Evolutionary conservation across 768 basidiomycete species (phyloP).

Genomic region (Obba rivulosa): DNA sequence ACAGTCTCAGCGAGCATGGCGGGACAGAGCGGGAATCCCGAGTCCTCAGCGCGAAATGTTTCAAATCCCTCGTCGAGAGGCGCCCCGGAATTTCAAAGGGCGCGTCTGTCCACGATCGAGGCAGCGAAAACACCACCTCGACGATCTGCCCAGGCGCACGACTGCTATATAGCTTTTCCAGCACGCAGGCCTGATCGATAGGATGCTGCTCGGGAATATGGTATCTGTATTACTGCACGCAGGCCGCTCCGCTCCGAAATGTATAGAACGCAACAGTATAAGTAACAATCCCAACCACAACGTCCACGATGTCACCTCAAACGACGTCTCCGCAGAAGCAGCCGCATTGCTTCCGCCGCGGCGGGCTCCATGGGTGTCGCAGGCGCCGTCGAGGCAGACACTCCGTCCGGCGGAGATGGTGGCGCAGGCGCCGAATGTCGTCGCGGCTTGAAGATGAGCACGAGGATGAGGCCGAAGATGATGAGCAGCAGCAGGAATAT

Average conservation of each 20-base stretch:
- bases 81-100: no score
- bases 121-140: no score
- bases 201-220: no score
- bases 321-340: neutral
- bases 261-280: neutral
- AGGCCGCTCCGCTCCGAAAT: neutral
- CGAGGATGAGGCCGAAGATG: slow-evolving; percentile 81
- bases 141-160: no score
- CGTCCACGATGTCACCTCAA: neutral
- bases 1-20: neutral
- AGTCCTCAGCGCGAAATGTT: no score
- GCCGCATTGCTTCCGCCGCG: neutral
- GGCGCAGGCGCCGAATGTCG: slow-evolving; percentile 34
- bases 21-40: no score
- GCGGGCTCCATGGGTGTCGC: slow-evolving; percentile 1
- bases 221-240: no score
- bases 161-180: no score
- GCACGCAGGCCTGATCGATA: no score
- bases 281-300: neutral
- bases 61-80: no score
- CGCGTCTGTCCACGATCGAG: no score
- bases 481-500: slow-evolving; percentile 89
- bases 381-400: slow-evolving; percentile 1
- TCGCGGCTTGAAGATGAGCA: slow-evolving; percentile 91
- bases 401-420: neutral